phyloP scores from a whole-genome alignment of 2,329 filamentous ascomycete species.

The Pezicula rhizophila region DNA sequence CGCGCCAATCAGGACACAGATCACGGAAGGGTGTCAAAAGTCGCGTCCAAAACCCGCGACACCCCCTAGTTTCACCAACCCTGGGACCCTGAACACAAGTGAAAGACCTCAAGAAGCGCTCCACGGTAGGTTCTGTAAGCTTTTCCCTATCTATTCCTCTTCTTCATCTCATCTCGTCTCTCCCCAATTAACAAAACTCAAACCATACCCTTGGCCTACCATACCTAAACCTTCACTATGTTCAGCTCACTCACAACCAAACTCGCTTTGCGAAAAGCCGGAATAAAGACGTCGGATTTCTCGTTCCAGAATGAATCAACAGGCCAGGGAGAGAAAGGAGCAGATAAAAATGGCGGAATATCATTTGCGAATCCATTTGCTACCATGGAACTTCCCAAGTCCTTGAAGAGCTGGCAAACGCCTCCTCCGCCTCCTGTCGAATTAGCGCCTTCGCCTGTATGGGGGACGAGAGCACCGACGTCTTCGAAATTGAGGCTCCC shows the following conservation, averaged over 20 bases:
- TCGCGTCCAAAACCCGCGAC: no score
- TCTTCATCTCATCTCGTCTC: not conserved
- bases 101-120: no score
- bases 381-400: conserved; percentile 21
- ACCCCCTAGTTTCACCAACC: no score
- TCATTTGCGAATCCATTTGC: conserved; percentile 24
- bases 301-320: conserved; percentile 7
- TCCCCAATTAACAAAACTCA: not conserved
- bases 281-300: conserved; percentile 21
- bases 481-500: conserved; percentile 32
- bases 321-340: conserved; percentile 11
- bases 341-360: conserved; percentile 3
- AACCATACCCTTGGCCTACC: not conserved
- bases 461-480: conserved; percentile 19
- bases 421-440: conserved; percentile 22
- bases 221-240: conserved; percentile 11
- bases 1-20: no score
- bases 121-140: no score
- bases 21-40: no score
- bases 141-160: not conserved
- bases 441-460: conserved; percentile 15
- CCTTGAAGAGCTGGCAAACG: conserved; percentile 23
- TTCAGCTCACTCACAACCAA: conserved; percentile 26
- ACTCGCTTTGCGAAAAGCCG: conserved; percentile 26
- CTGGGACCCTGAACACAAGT: no score